Conservation (phyloP, 2,329 filamentous ascomycete genomes). For the Raffaelea deltoideospora region DNA sequence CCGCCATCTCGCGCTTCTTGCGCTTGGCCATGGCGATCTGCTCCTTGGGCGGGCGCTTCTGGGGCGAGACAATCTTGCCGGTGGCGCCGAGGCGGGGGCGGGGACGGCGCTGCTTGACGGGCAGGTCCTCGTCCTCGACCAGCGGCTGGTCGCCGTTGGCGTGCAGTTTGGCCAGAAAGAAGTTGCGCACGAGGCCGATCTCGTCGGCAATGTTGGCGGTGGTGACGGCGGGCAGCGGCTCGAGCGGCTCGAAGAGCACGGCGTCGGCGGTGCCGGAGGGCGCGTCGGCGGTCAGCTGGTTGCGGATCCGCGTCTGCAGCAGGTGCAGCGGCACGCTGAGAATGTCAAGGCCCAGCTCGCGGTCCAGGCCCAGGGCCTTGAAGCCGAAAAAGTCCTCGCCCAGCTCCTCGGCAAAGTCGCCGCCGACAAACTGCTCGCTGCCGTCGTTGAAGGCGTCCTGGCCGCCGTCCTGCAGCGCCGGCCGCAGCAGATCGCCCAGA, state of each 20-base stretch:
- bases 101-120: conserved; percentile 73
- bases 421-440: conserved; percentile 90
- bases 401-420: conserved; percentile 94
- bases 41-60: conserved; percentile 69
- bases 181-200: conserved; percentile 78
- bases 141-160: conserved; percentile 70
- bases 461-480: conserved; percentile 66
- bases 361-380: conserved; percentile 82
- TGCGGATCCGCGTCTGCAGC: conserved; percentile 79
- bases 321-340: conserved; percentile 89
- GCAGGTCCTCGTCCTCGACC: conserved; percentile 87
- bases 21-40: conserved; percentile 76
- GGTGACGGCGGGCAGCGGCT: conserved; percentile 62
- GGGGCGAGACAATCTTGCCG: conserved; percentile 73
- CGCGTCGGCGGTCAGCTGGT: conserved; percentile 64
- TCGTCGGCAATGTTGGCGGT: conserved; percentile 62
- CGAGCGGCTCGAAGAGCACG: conserved; percentile 51
- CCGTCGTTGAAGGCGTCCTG: conserved; percentile 90
- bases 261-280: conserved; percentile 40
- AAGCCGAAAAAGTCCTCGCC: conserved; percentile 99
- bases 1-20: conserved; percentile 50
- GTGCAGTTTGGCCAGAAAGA: conserved; percentile 80
- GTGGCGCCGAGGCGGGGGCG: conserved; percentile 52
- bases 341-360: conserved; percentile 75
- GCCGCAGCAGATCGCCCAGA: conserved; percentile 81